Base-by-base conservation (phyloP, 805 yeast genomes). In the Kodamaea jinghongensis region DNA sequence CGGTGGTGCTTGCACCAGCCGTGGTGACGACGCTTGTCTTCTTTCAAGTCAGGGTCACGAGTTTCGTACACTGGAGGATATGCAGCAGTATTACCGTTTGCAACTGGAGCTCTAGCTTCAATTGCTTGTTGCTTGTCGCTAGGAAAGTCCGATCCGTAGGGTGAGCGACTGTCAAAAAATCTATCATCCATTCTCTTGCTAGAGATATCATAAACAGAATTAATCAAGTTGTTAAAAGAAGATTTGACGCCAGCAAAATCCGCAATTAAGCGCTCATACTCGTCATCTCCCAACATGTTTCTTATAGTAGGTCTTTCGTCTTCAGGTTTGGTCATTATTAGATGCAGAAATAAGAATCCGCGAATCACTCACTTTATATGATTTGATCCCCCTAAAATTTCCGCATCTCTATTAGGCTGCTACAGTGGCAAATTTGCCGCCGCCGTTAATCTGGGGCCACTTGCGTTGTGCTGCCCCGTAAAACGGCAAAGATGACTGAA, bases 11-110 rank as follows among this genome's bases (percentile, higher is more conserved):
- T 20, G 23, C 23, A 20, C 23, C 23, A 20, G 5, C 17, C 17
- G 4, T 7, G 17, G 9, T 29, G 17, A 12, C 10, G 8, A 22
- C 17, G 28, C 11, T 23, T 33, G 22, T 16, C 15, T 15, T 23
- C 13, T 14, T 20, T 20, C 31, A 20, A 28, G 26, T 35, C 28
- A 14, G 32, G 10, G 8, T 31, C 31, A 33, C 55, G 45, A 14
- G 51, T 38, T 38, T 51, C 50, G 45, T 58, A 60, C 4, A 55
- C 56, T 17, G 46, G 39, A 34, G 54, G 57, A 44, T 50, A 51
- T 36, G 30, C 48, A 13, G 40, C 26, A 11, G 35, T 28, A 14
- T 28, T 17, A 7, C 6, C 16, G 6, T 9, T 13, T 12, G 11
- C 4, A 14, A 8, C 28, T 12, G 15, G 15, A 10, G n/a, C 16